Conservation (phyloP, 257 asterid species). For the Solanum etuberosum region DNA sequence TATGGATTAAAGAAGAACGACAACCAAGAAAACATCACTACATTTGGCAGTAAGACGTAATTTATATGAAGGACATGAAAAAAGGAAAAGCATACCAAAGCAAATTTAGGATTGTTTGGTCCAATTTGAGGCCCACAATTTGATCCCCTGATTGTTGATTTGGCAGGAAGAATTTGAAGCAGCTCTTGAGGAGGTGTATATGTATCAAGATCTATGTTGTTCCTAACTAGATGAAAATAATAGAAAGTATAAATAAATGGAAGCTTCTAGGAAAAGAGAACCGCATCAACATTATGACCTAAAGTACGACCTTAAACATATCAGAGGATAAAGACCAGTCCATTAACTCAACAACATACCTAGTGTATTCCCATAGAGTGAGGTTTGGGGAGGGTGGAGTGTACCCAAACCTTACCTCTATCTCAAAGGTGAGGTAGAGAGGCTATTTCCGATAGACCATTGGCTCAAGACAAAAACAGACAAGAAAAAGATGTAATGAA, state of each 20-base stretch:
- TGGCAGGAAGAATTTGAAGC: slow-evolving; percentile 82
- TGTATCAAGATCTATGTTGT: slow-evolving; percentile 59
- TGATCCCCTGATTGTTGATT: slow-evolving; percentile 55
- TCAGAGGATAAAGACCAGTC: not conserved
- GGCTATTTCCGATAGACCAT: not conserved
- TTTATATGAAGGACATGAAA: not conserved
- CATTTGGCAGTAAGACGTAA: not conserved
- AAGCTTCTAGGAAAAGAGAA: not conserved
- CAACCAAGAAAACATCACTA: not conserved
- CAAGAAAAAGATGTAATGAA: not conserved
- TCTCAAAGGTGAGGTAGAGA: not conserved
- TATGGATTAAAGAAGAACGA: slow-evolving; percentile 12
- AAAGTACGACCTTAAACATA: not conserved
- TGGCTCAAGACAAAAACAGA: not conserved
- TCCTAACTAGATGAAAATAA: slow-evolving; percentile 53
- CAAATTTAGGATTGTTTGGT: slow-evolving; percentile 79
- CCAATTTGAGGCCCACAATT: slow-evolving; percentile 75
- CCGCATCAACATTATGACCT: not conserved
- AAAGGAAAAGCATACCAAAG: slow-evolving; percentile 32
- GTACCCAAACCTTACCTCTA: not conserved
- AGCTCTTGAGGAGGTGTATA: slow-evolving; percentile 83
- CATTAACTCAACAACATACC: not conserved
- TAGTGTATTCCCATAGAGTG: not conserved
- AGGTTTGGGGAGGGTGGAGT: not conserved
- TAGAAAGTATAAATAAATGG: not conserved